Evolutionary conservation across 225 moss, liverwort and hornwort species (phyloP).

Genomic region (Bryum argenteum): DNA sequence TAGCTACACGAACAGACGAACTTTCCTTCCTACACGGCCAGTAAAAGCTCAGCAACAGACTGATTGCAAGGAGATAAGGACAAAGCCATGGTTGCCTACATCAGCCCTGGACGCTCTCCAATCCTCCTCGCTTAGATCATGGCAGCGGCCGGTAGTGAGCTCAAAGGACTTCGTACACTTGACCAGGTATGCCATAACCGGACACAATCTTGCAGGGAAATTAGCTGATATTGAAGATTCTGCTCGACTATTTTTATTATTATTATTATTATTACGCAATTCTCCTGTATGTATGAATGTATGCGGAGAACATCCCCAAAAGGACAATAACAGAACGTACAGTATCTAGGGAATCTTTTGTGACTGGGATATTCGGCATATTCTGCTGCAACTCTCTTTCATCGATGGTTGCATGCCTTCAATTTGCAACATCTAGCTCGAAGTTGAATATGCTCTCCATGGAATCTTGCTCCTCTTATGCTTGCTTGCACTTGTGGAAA

Average conservation of each 20-base stretch:
- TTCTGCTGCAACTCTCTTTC: conserved; percentile 9
- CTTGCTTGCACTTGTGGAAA: no score
- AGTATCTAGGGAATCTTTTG: neutral
- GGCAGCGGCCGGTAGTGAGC: conserved; percentile 26
- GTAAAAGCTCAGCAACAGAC: no score
- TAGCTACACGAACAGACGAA: no score
- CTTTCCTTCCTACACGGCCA: no score
- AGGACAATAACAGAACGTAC: no score
- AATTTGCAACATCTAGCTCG: neutral
- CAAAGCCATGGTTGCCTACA: conserved; percentile 41
- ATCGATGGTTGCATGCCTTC: conserved; percentile 7
- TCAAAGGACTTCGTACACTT: conserved; percentile 40
- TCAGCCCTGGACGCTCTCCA: conserved; percentile 47
- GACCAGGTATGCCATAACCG: conserved; percentile 34
- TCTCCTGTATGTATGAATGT: neutral
- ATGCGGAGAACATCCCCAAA: no score
- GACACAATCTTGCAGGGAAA: conserved; percentile 32
- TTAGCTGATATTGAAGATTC: conserved; percentile 22
- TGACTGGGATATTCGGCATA: conserved; percentile 15
- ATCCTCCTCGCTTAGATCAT: conserved; percentile 26
- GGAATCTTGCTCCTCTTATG: no score
- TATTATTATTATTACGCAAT: neutral
- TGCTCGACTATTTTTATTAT: conserved; percentile 18
- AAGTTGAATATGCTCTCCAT: neutral
- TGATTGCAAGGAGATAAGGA: conserved; percentile 53